These are phyloP conservation scores for Gnetum montanum DNA, from an alignment of 75 land plant genomes.

Conservation along the genomic window DNA sequence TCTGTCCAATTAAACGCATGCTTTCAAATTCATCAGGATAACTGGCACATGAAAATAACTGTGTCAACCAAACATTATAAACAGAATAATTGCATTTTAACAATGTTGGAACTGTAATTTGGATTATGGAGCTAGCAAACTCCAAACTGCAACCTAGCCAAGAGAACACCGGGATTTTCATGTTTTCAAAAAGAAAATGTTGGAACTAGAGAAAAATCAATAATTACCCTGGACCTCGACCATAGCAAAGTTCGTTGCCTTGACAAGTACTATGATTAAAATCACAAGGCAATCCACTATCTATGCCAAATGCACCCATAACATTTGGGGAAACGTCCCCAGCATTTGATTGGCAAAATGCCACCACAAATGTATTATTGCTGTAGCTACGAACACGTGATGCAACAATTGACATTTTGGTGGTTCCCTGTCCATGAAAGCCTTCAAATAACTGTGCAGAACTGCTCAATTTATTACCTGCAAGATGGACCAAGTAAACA, in stretches of 20 bases:
- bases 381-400: slow-evolving; percentile 42
- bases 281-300: slow-evolving; percentile 91
- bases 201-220: neutral
- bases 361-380: slow-evolving; percentile 61
- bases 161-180: no score
- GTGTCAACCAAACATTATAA: neutral
- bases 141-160: no score
- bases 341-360: slow-evolving; percentile 95
- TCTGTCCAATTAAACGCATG: slow-evolving; percentile 72
- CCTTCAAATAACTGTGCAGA: slow-evolving; percentile 44
- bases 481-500: slow-evolving; percentile 6
- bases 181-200: neutral
- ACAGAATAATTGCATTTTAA: neutral
- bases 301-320: slow-evolving; percentile 83
- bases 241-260: slow-evolving; percentile 94
- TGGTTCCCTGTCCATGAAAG: slow-evolving; percentile 35
- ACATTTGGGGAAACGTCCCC: slow-evolving; percentile 97
- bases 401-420: slow-evolving; percentile 29
- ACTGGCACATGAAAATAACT: slow-evolving; percentile 16
- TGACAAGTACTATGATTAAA: slow-evolving; percentile 98
- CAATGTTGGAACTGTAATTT: no score
- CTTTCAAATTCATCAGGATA: slow-evolving; percentile 95
- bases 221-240: slow-evolving; percentile 92
- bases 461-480: slow-evolving; percentile 36
- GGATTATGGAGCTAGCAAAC: no score